Conservation (phyloP, 768 basidiomycete species). For the Lactarius deliciosus region DNA sequence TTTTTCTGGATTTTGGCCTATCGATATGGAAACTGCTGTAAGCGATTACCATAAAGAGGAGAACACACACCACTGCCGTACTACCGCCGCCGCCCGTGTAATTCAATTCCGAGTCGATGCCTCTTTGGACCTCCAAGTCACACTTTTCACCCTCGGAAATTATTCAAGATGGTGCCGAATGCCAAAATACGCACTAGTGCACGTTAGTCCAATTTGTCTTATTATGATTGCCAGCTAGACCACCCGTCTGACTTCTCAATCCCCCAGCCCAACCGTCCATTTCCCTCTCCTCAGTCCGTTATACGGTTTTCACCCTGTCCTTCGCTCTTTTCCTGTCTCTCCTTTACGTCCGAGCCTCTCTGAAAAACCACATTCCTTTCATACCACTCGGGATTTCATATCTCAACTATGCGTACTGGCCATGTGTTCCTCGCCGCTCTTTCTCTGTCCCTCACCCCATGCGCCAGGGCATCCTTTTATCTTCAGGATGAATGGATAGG, state of each 20-base stretch:
- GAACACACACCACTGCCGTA: no score
- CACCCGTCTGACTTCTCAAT: background rate
- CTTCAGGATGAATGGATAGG: conserved; percentile 35
- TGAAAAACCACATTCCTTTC: conserved; percentile 30
- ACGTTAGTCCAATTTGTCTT: background rate
- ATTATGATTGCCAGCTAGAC: background rate
- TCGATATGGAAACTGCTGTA: no score
- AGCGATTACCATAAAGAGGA: no score
- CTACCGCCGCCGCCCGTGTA: no score
- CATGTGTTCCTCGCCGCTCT: conserved; percentile 29
- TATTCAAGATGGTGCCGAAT: no score
- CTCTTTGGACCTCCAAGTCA: no score
- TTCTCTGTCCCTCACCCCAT: conserved; percentile 9
- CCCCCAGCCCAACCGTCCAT: background rate
- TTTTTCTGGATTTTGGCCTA: no score
- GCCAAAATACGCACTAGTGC: background rate
- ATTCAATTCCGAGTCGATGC: no score
- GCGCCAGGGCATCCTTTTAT: conserved; percentile 13
- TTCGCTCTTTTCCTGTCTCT: conserved; percentile 33
- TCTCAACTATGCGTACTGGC: conserved; percentile 38
- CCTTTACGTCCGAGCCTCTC: conserved; percentile 33
- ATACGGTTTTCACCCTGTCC: conserved; percentile 12
- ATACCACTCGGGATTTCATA: conserved; percentile 26
- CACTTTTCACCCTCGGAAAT: background rate
- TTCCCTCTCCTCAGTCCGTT: background rate